These are phyloP conservation scores for Schoenoplectus tabernaemontani DNA, from an alignment of 202 grass and related monocot genomes.

Conservation along the genomic window DNA sequence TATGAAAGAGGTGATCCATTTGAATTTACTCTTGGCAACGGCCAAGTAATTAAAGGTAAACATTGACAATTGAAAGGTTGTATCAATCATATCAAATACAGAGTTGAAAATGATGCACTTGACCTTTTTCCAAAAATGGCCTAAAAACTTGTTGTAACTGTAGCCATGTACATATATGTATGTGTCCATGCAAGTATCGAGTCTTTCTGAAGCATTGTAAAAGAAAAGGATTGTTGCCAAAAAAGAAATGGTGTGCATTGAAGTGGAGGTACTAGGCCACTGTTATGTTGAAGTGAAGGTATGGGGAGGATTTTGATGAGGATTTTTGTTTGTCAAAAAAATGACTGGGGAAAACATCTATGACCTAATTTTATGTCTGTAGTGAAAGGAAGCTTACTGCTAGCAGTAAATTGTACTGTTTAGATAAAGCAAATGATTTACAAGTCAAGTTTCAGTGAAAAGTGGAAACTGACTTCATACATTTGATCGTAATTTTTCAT, in stretches of 20 bases:
- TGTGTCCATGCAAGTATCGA: neutral
- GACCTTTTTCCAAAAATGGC: neutral
- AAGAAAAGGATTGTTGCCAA: neutral
- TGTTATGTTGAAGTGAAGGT: neutral
- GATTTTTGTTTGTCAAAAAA: neutral
- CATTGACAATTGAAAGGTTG: neutral
- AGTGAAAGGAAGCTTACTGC: neutral
- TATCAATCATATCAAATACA: neutral
- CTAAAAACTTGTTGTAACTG: neutral
- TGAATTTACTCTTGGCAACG: slow-evolving; percentile 81
- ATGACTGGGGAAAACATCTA: neutral
- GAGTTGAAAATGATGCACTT: neutral
- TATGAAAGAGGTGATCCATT: slow-evolving; percentile 86
- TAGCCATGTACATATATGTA: neutral
- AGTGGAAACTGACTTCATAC: neutral
- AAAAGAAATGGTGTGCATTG: neutral
- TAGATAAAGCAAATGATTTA: neutral
- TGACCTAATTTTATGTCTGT: neutral
- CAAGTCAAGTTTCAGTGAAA: neutral
- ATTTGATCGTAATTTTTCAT: neutral
- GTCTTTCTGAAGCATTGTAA: neutral
- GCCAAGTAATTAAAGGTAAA: slow-evolving; percentile 94
- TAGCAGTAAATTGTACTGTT: neutral
- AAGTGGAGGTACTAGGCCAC: neutral
- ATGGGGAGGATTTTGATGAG: no score